Base-by-base conservation (phyloP, 805 yeast species). In the Wickerhamiella shivajii region DNA sequence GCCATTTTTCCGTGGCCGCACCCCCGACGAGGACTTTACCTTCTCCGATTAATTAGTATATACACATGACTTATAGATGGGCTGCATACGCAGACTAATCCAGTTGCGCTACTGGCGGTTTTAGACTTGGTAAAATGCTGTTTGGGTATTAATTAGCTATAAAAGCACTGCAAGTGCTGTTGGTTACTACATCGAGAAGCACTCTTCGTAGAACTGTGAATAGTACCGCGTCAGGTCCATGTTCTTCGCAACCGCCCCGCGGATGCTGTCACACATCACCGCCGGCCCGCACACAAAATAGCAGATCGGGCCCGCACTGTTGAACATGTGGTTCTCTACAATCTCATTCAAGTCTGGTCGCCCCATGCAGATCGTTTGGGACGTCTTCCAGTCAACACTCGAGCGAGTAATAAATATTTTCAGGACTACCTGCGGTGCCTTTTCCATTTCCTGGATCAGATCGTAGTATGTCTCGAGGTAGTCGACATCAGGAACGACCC, bases 1-100 rank as follows among this genome's bases (percentile, higher is more conserved):
- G 38, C 85, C 90, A 50, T 77, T 73, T 46, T 71, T 85, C 60
- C 81, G 98, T 70, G 98, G 98, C 44, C 80, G 98, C 70, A 76
- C 85, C 52, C 77, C 92, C 47, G 92, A 81, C 50, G 98, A 87
- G 65, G 75, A 93, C 52, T 87, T 93, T 92, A 71, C 72, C 59
- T 79, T 77, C 33, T 24, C 14, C 15, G 11, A 12, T 21, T 13
- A 10, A 24, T 24, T 9, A 12, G 12, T 24, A 9, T 24, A 24
- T 24, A 24, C 8, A 12, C 14, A 7, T 19, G 22, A 19, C 9
- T 6, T 6, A 10, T 19, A 10, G 22, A 10, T 10, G 10, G 22
- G 22, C 9, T 19, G 22, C 22, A 6, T 10, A 6, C 24, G 24
- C 24, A 4, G 9, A 12, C 24, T n/a, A n/a, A n/a, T n/a, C n/a